phyloP scores from a whole-genome alignment of 495 filamentous ascomycete species.

The Talaromyces trachyspermus region DNA sequence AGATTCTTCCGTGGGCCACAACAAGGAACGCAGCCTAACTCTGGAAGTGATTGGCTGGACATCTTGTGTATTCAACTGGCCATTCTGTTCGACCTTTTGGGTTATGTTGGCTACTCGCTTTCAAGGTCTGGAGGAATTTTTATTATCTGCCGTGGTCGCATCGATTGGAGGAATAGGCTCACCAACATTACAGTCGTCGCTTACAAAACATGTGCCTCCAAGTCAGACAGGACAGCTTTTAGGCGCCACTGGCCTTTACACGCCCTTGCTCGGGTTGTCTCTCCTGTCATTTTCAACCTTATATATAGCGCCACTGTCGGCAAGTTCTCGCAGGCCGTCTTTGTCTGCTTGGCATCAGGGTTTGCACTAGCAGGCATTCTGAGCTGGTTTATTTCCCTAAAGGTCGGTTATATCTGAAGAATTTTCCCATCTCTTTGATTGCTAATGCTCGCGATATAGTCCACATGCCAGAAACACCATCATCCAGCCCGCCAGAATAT shows the following conservation, averaged over 20 bases:
- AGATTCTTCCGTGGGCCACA: slow-evolving; percentile 54
- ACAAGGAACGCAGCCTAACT: slow-evolving; percentile 37
- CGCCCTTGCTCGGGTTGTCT: slow-evolving; percentile 68
- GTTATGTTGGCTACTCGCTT: slow-evolving; percentile 66
- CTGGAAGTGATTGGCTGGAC: slow-evolving; percentile 74
- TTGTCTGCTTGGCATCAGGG: slow-evolving; percentile 59
- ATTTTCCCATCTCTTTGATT: not conserved
- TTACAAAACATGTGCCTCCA: slow-evolving; percentile 85
- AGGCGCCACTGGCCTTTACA: slow-evolving; percentile 84
- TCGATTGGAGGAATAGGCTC: slow-evolving; percentile 76
- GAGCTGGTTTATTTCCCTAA: slow-evolving; percentile 64
- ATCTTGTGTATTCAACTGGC: slow-evolving; percentile 67
- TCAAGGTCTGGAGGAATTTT: slow-evolving; percentile 47
- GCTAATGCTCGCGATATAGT: not conserved
- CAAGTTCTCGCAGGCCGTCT: slow-evolving; percentile 71
- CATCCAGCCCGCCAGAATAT: too few species aligned
- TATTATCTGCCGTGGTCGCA: slow-evolving; percentile 60
- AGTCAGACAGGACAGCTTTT: slow-evolving; percentile 77
- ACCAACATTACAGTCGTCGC: slow-evolving; percentile 69
- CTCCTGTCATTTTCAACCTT: slow-evolving; percentile 73
- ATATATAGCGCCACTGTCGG: slow-evolving; percentile 78
- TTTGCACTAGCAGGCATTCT: slow-evolving; percentile 60
- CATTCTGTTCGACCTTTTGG: slow-evolving; percentile 68
- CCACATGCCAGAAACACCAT: too few species aligned
- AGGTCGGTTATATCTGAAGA: slow-evolving; percentile 44